Percentiles rank a stretch among this genome's conserved stretches.
Conservation (phyloP, 176 grass and related monocot species). For the Thalia dealbata region DNA sequence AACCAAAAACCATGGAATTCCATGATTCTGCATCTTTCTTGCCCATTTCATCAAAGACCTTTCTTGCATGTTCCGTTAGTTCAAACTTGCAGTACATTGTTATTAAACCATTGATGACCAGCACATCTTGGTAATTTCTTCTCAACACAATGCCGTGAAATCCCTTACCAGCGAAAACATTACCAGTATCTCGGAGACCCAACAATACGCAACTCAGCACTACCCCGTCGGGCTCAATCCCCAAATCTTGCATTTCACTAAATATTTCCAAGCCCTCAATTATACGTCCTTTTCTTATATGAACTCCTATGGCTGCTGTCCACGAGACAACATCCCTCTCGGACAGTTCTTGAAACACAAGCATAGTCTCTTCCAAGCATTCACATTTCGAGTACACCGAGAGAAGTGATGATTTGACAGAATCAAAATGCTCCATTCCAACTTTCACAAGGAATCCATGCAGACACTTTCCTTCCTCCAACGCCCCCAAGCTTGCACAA, state of each 20-base stretch:
- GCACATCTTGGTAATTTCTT: slow-evolving; percentile 34
- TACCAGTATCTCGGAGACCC: slow-evolving; percentile 28
- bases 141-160: slow-evolving; percentile 51
- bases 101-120: slow-evolving; percentile 46
- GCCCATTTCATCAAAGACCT: slow-evolving; percentile 32
- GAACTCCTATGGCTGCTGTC: slow-evolving; percentile 51
- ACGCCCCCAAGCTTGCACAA: slow-evolving; percentile 31
- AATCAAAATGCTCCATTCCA: slow-evolving; percentile 16
- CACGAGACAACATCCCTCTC: slow-evolving; percentile 66
- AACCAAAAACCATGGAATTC: slow-evolving; percentile 48
- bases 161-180: slow-evolving; percentile 24
- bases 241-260: slow-evolving; percentile 29
- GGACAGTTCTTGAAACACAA: slow-evolving; percentile 39
- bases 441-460: slow-evolving; percentile 40
- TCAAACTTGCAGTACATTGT: slow-evolving; percentile 59
- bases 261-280: slow-evolving; percentile 29
- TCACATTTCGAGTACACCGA: slow-evolving; percentile 65
- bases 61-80: slow-evolving; percentile 29
- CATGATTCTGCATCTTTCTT: slow-evolving; percentile 36
- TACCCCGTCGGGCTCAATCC: slow-evolving; percentile 52
- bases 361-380: slow-evolving; percentile 25
- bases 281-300: slow-evolving; percentile 36
- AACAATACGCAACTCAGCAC: slow-evolving; percentile 46
- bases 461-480: slow-evolving; percentile 37
- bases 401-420: slow-evolving; percentile 42